Evolutionary conservation across 202 grass and related monocot species (phyloP), one percentile per base, ranked within the genome.

Genomic region (Brachypodium distachyon): DNA sequence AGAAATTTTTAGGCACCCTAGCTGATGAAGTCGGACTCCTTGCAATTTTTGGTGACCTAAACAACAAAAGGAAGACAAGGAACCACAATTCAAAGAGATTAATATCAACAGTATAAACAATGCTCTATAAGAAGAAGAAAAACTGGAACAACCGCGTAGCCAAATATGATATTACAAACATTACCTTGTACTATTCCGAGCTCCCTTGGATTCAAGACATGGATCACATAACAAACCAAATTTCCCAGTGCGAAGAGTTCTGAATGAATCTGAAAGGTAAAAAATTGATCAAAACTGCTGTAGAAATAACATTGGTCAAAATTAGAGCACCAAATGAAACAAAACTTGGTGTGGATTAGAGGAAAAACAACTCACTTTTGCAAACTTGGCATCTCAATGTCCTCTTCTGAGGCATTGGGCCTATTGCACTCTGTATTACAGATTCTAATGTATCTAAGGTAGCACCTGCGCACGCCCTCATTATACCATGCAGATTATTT

Each of bases 401-500:
- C 74, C 67, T 94, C 80, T 88, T 72, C 28, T 85, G 74, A 61
- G 93, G 77, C 28, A 41, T 19, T 56, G 76, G 83, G 49, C 94
- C 91, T 32, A 90, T 81, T 60, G 88, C 88, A 48, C 75, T 82
- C 61, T 55, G 84, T 79, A 97, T 84, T 76, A 70, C 77, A 80
- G 86, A 77, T 78, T 94, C 87, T 64, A 97, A 29, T 79, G 76
- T 90, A 69, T 91, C 84, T 76, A 88, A 47, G 28, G 89, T 80
- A 72, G 84, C 82, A 89, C 67, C 50, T 34, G 62, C 18, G 36
- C 91, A 94, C 34, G 80, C 79, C 51, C 67, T 90, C 67, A 97
- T 41, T 37, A 97, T 75, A 84, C 85, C 84, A 80, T 82, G 82
- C 41, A 97, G 84, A 80, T 84, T 90, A 70, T 77, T 94, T 77